Base-by-base conservation (phyloP, 768 basidiomycete genomes). In the Boletus rufocinnamomeus region DNA sequence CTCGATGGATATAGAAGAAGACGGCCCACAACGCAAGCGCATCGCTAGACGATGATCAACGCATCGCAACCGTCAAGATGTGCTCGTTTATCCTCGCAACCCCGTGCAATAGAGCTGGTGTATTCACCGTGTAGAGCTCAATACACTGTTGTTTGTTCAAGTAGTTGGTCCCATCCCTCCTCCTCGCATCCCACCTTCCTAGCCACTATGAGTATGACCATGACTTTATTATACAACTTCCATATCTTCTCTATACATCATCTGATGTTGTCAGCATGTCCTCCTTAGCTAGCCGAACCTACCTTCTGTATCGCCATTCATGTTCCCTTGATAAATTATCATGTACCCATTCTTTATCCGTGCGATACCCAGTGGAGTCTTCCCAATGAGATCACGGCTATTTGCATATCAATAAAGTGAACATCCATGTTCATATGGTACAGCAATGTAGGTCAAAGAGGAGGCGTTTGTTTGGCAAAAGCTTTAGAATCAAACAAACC, bases 1-100 rank as follows among this genome's bases (percentile, higher is more conserved):
- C 50, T 82, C 80, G 59, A 90, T 91, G 83, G 88, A 91, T 43
- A 77, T 91, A 19, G 90, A 92, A 64, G 90, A 91, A 52, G 88
- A 89, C 16, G 80, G 80, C 17, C 80, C 89, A 54, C 89, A 91
- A 67, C 77, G 90, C 66, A 92, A 92, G 68, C 81, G 90, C 47
- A 80, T 88, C 37, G 80, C 88, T 11, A 78, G 89, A 65, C 78
- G 89, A 61, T 90, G 53, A 72, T 17, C 16, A 4, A 35, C 21
- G 17, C 23, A 35, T 23, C 44, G 17, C 38, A 30, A 10, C 25
- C 17, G 32, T n/a, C n/a, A n/a, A n/a, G n/a, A n/a, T n/a, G n/a
- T n/a, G n/a, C n/a, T n/a, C n/a, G n/a, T n/a, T n/a, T n/a, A n/a
- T n/a, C n/a, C n/a, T n/a, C n/a, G n/a, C n/a, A n/a, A n/a, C n/a